Conservation (phyloP, 2,329 filamentous ascomycete species). For the Fusarium nodosum region DNA sequence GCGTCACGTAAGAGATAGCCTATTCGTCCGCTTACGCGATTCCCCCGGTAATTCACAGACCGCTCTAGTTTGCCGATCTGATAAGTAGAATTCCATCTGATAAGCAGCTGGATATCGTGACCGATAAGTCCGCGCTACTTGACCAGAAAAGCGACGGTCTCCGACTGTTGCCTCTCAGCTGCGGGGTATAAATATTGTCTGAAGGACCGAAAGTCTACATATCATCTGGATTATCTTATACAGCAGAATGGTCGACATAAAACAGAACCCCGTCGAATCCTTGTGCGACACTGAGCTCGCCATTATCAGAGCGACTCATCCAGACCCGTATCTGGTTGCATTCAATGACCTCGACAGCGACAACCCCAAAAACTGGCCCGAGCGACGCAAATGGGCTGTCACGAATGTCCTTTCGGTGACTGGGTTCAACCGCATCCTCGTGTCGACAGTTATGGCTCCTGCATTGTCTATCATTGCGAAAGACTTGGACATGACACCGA, state of each 20-base stretch:
- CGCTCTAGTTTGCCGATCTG: constrained; percentile 23
- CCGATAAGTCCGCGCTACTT: constrained; percentile 36
- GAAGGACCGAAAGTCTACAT: fast-evolving
- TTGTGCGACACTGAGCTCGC: constrained; percentile 15
- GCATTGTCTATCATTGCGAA: constrained; percentile 62
- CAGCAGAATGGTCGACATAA: constrained; percentile 4
- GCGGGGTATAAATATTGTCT: neutral
- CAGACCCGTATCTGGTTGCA: constrained; percentile 47
- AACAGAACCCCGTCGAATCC: neutral
- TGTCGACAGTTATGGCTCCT: constrained; percentile 66
- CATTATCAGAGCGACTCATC: neutral
- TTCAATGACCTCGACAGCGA: constrained; percentile 52
- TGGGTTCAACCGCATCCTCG: constrained; percentile 65
- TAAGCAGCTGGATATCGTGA: constrained; percentile 1
- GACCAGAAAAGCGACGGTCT: neutral
- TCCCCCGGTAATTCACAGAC: neutral
- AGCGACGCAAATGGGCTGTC: constrained; percentile 61
- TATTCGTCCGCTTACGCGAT: neutral
- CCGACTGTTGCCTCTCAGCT: neutral
- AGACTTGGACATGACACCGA: constrained; percentile 65
- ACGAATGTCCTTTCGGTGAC: constrained; percentile 64
- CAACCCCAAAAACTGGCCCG: constrained; percentile 58
- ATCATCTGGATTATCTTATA: neutral
- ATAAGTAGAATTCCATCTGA: constrained; percentile 31
- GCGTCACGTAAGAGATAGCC: neutral